Evolutionary conservation across 202 grass and related monocot species (phyloP).

Genomic region (Panicum hallii): DNA sequence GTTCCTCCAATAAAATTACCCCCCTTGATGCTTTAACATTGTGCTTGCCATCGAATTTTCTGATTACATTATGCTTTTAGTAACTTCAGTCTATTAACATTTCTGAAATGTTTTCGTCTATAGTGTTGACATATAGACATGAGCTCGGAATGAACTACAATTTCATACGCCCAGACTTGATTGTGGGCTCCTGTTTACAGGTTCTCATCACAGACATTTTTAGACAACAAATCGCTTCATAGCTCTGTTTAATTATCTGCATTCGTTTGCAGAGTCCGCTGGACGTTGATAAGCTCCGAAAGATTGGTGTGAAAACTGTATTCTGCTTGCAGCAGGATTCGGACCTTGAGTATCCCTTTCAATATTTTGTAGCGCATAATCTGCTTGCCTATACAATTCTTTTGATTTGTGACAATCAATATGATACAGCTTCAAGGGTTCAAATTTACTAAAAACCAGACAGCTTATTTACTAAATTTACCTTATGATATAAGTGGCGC

Average conservation of each 20-base stretch:
- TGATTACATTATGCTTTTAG: background rate
- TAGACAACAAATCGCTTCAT: background rate
- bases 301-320: constrained; percentile 90
- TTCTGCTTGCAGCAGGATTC: constrained; percentile 98
- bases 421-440: background rate
- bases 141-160: constrained; percentile 99
- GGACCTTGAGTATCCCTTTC: constrained; percentile 88
- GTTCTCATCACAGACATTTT: constrained; percentile 50
- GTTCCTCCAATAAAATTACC: background rate
- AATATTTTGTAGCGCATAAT: constrained; percentile 4
- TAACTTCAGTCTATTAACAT: constrained; percentile 29
- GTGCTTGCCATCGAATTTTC: background rate
- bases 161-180: constrained; percentile 91
- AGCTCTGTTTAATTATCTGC: constrained; percentile 44
- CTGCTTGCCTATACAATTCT: background rate
- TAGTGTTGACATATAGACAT: constrained; percentile 93
- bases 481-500: background rate
- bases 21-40: background rate
- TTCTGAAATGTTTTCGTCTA: constrained; percentile 27
- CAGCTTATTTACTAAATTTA: background rate
- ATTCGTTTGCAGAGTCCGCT: constrained; percentile 63
- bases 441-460: background rate
- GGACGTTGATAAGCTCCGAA: constrained; percentile 91
- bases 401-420: background rate
- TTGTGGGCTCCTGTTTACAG: constrained; percentile 98